Base-by-base conservation (phyloP, 2,329 filamentous ascomycete genomes). In the Thielaviopsis punctulata region DNA sequence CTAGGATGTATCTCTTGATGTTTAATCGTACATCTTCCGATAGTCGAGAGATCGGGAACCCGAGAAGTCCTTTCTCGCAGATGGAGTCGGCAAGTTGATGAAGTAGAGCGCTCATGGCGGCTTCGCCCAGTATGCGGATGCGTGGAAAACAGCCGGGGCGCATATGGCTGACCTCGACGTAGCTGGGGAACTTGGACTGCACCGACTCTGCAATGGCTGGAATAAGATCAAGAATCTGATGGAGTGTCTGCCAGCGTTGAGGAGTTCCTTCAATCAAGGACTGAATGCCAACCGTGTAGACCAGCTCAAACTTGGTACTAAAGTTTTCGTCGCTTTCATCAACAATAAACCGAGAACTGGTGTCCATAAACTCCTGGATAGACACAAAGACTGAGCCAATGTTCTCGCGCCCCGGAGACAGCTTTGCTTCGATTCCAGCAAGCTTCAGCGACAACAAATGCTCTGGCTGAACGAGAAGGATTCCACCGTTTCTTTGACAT, bases 251-350 rank as follows among this genome's bases (percentile, higher is more conserved):
- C 81, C 80, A 85, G 4, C 82, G 65, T 2, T 73, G 61, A 0
- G 75, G 74, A 45, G 69, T 69, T 10, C 71, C 64, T 4, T 82
- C 73, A 0, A 80, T 65, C 0, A 70, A 57, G 1, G 60, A 58
- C 53, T 79, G 74, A 0, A 60, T 55, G 0, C 79, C 80, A 57
- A 82, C 72, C 0, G 78, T 80, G 53, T 84, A 83, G 1, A 83
- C 66, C 0, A 83, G 61, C 58, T 84, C 77, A 39, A 79, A 80
- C 46, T 73, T 75, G 3, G 72, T 68, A 44, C 69, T 76, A 44
- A 82, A 74, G 51, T 76, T 77, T 53, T 82, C 77, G 47, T 84
- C 80, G 39, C 75, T 79, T 60, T 84, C 79, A 53, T 84, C 79
- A 0, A 84, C 66, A 1, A 84, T 68, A 55, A 82, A 78, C 0